Evolutionary conservation across 192 early-diverging fungal genomes (phyloP).

Genomic region (Diversispora epigaea): DNA sequence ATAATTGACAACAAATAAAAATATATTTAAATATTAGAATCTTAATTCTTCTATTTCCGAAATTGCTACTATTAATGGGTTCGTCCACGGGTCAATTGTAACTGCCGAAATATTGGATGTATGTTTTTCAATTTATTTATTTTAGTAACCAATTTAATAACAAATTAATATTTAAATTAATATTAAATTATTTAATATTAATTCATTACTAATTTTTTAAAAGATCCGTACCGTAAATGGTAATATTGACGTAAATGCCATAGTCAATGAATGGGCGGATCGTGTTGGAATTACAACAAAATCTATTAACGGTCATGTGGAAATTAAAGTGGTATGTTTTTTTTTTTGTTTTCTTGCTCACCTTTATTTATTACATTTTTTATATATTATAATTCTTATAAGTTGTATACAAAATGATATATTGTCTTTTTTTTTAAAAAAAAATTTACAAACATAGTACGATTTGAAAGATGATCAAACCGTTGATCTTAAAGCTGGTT

Average conservation of each 20-base stretch:
- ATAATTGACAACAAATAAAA: neutral
- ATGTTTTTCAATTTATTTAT: neutral
- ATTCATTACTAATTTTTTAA: neutral
- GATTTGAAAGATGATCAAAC: constrained; percentile 19
- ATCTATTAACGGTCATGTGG: constrained; percentile 26
- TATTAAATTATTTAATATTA: neutral
- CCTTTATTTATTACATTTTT: too few species aligned
- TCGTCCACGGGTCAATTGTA: neutral
- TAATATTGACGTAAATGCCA: neutral
- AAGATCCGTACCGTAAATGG: constrained; percentile 25
- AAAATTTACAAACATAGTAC: neutral
- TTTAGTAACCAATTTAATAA: neutral
- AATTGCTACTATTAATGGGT: constrained; percentile 25
- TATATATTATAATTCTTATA: neutral
- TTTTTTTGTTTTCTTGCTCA: too few species aligned
- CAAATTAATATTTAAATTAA: neutral
- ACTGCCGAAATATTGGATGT: constrained; percentile 22
- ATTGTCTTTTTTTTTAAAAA: neutral
- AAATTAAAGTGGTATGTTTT: constrained; percentile 26
- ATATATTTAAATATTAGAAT: neutral
- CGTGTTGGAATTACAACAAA: neutral
- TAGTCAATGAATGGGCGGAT: constrained; percentile 7
- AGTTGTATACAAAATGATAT: neutral
- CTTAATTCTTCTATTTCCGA: constrained; percentile 2
- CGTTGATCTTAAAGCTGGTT: neutral